phyloP scores from a whole-genome alignment of 2,329 filamentous ascomycete genomes.

The Cylindrodendrum hubeiense region DNA sequence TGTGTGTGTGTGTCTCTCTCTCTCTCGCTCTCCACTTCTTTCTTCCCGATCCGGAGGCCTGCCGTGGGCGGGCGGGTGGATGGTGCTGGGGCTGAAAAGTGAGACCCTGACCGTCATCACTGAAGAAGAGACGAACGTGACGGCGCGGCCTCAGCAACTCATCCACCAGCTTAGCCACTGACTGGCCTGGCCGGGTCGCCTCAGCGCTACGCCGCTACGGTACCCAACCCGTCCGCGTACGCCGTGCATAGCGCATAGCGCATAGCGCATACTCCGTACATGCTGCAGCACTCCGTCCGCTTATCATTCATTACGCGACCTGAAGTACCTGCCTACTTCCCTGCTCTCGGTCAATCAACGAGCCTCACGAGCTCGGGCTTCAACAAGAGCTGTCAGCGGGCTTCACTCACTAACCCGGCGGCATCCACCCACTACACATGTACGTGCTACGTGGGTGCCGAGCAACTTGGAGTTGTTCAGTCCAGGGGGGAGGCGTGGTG shows the following conservation, averaged over 20 bases:
- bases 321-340: not conserved
- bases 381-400: not conserved
- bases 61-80: not conserved
- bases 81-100: slow-evolving; percentile 8
- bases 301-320: slow-evolving; percentile 1
- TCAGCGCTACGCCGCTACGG: not conserved
- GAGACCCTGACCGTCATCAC: slow-evolving; percentile 15
- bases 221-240: slow-evolving; percentile 11
- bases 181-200: not conserved
- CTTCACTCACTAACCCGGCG: not conserved
- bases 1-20: not conserved
- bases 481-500: not conserved
- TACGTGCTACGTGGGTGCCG: not conserved
- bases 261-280: not conserved
- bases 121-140: slow-evolving; percentile 11
- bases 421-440: not conserved
- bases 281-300: not conserved
- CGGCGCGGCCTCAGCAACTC: not conserved
- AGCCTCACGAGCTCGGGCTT: not conserved
- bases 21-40: not conserved
- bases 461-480: not conserved
- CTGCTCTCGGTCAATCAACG: not conserved
- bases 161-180: slow-evolving; percentile 8
- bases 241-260: no score
- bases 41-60: slow-evolving; percentile 22